Evolutionary conservation across 139 green algal species (phyloP).

Genomic region (Dunaliella primolecta): DNA sequence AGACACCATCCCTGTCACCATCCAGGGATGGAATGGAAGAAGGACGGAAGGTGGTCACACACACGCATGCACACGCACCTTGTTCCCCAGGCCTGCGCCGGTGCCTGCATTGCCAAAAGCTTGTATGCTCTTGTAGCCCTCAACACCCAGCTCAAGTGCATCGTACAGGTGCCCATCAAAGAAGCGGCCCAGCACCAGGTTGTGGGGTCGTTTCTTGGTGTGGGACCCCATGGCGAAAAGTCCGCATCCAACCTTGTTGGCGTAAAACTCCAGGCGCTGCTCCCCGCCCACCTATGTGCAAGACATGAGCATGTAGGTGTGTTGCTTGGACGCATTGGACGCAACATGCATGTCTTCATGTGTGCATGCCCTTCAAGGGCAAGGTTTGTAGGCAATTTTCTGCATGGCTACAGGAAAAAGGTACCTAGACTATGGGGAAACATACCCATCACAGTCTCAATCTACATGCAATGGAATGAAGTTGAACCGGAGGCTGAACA

Average conservation of each 20-base stretch:
- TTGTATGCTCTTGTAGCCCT: slow-evolving; percentile 49
- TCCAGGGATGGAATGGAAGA: no score
- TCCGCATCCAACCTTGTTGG: slow-evolving; percentile 58
- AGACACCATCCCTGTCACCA: no score
- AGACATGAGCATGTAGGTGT: not conserved
- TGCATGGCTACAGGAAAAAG: no score
- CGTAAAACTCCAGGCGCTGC: slow-evolving; percentile 69
- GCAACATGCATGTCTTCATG: no score
- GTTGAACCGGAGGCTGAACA: no score
- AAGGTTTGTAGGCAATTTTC: no score
- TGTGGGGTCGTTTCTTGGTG: slow-evolving; percentile 96
- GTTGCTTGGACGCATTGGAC: no score
- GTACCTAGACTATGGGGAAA: no score
- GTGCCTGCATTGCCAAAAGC: slow-evolving; percentile 31
- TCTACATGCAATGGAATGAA: no score
- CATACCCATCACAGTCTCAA: no score
- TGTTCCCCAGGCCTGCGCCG: slow-evolving; percentile 37
- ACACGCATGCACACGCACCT: slow-evolving; percentile 25
- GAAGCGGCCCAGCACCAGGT: slow-evolving; percentile 87
- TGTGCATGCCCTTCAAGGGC: no score
- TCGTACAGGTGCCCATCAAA: slow-evolving; percentile 90
- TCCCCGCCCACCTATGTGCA: slow-evolving; percentile 61
- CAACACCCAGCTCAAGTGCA: slow-evolving; percentile 76
- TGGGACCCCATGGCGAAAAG: slow-evolving; percentile 83
- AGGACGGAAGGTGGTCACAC: no score